A percentile compares a stretch with the other conserved stretches of the same genome.
Evolutionary conservation across 2,329 filamentous ascomycete genomes (phyloP).

Genomic region (Aphanocladium album): DNA sequence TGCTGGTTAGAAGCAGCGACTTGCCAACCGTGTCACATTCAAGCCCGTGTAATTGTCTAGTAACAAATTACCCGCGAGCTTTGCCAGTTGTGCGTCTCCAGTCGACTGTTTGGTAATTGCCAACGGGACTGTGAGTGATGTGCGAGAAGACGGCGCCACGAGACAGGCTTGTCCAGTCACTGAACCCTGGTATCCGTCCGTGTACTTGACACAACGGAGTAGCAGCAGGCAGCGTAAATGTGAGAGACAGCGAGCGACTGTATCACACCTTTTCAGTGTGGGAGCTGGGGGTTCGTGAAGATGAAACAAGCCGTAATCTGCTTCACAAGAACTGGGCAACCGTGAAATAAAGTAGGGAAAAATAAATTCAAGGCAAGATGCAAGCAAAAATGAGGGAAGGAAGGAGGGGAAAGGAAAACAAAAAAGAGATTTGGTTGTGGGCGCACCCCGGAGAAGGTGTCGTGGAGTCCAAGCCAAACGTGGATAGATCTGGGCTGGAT

Average conservation of each 20-base stretch:
- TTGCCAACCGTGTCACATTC: neutral
- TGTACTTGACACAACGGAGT: neutral
- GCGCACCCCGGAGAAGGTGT: conserved; percentile 3
- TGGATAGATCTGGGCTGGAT: conserved; percentile 11
- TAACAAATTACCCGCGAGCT: neutral
- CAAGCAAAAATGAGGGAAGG: neutral
- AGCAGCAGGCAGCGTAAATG: neutral
- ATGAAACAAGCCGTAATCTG: conserved; percentile 5
- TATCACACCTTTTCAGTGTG: conserved; percentile 2
- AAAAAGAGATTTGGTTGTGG: conserved; percentile 9
- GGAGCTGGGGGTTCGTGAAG: neutral
- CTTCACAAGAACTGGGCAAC: neutral
- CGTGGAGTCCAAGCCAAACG: conserved; percentile 10
- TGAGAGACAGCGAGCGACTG: conserved; percentile 1
- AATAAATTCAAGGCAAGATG: neutral
- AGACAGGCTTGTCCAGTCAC: neutral
- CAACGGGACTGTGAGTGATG: neutral
- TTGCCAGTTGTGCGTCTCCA: neutral
- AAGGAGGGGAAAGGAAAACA: neutral
- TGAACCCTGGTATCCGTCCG: neutral
- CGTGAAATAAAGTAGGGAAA: neutral
- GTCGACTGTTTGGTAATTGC: neutral
- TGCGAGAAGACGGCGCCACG: neutral
- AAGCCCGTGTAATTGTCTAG: neutral
- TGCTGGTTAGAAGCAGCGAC: neutral